Evolutionary conservation across 129 eudicot species (phyloP), one percentile per base, ranked within the genome.

Genomic region (Pittosporum tobira): DNA sequence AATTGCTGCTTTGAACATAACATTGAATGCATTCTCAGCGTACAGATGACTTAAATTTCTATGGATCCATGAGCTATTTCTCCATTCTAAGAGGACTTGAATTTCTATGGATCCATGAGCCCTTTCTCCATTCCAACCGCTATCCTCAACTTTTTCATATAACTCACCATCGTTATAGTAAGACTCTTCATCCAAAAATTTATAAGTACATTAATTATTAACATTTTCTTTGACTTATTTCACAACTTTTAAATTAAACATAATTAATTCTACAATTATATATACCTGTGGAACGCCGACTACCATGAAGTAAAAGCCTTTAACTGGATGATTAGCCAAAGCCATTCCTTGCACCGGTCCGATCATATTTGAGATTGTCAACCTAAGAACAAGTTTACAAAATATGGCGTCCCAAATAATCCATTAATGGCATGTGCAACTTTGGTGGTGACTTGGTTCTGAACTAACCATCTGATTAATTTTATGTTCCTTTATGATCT

Each of bases 271-370:
- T n/a, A 40, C 46, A 40, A 13, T 14, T 12, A 10, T 3, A 36
- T 19, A 13, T 65, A 79, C 84, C 77, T 74, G 77, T n/a, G 84
- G 84, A 63, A 61, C 74, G 30, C 76, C 76, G 16, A 46, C 65
- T 16, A 71, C 63, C 77, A 69, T 65, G 63, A 56, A 59, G 63
- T 79, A 79, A 34, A 79, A 28, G 31, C 84, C 84, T 50, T 61
- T 50, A n/a, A 72, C 11, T 0, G 80, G 77, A 52, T 79, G 84
- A 71, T 74, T 53, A 55, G 48, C 63, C 25, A 69, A 10, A 0
- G 75, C 19, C 65, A 79, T 51, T 48, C 75, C 56, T 11, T 79
- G 75, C 22, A 67, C 36, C 22, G 84, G 84, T 46, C 84, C 84
- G 0, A 66, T 34, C 72, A 79, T 18, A 69, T 58, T 79, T 38